Evolutionary conservation across 768 basidiomycete genomes (phyloP).

Genomic region (Termitomyces sp.): DNA sequence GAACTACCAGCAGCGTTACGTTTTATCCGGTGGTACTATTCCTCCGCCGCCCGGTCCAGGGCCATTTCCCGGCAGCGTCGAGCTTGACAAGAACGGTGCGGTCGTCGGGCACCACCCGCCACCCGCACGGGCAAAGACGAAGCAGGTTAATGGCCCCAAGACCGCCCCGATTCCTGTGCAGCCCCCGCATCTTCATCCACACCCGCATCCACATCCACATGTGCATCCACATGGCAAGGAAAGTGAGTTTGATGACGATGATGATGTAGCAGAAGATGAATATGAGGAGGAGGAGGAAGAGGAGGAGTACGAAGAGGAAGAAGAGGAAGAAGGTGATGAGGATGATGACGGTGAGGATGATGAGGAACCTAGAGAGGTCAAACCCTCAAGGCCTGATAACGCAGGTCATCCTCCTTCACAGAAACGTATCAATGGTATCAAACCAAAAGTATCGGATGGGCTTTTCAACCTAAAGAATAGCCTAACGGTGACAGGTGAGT

Average conservation of each 20-base stretch:
- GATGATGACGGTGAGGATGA: slow-evolving; percentile 45
- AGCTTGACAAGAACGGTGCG: slow-evolving; percentile 88
- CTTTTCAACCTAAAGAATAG: slow-evolving; percentile 78
- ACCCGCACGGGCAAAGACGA: slow-evolving; percentile 10
- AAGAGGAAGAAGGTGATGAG: slow-evolving; percentile 36
- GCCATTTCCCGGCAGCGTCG: slow-evolving; percentile 97
- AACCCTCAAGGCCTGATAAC: slow-evolving; percentile 13
- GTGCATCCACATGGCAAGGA: slow-evolving; percentile 63
- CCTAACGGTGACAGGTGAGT: slow-evolving; percentile 78
- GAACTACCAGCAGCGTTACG: slow-evolving; percentile 95
- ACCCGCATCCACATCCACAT: slow-evolving; percentile 33
- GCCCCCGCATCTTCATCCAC: slow-evolving; percentile 29
- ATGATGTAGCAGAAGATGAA: slow-evolving; percentile 33
- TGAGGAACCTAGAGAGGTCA: slow-evolving; percentile 26
- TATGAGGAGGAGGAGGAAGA: slow-evolving; percentile 40
- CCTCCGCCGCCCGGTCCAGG: slow-evolving; percentile 95
- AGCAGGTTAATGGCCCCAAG: slow-evolving; percentile 17
- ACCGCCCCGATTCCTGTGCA: slow-evolving; percentile 12
- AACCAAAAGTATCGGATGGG: slow-evolving; percentile 38
- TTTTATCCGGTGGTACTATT: slow-evolving; percentile 83
- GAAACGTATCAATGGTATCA: slow-evolving; percentile 16
- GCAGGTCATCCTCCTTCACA: slow-evolving; percentile 17
- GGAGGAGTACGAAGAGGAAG: slow-evolving; percentile 39
- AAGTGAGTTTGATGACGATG: slow-evolving; percentile 65
- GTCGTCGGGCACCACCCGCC: slow-evolving; percentile 39